Evolutionary conservation across 805 yeast species (phyloP).

Genomic region (Candida orba): DNA sequence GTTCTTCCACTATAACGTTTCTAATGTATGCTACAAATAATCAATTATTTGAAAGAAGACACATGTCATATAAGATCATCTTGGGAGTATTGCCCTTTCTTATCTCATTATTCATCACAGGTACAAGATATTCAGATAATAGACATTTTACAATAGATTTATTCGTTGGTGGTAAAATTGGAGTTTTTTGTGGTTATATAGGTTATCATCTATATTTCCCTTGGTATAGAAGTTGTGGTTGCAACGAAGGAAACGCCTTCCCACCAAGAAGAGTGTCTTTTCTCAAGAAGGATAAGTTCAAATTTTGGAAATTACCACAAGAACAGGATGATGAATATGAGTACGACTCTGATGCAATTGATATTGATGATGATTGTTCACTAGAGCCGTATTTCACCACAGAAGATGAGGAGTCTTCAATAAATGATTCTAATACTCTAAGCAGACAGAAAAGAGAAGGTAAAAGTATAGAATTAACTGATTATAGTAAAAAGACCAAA

Average conservation of each 20-base stretch:
- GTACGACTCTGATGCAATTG: slow-evolving; percentile 6
- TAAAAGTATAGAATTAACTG: neutral
- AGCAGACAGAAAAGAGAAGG: neutral
- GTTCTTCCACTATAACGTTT: slow-evolving; percentile 34
- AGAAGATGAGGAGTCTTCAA: neutral
- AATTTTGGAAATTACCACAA: slow-evolving; percentile 30
- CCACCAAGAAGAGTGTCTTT: slow-evolving; percentile 35
- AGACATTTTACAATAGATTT: slow-evolving; percentile 37
- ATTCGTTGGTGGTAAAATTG: slow-evolving; percentile 32
- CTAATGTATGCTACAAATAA: slow-evolving; percentile 29
- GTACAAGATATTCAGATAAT: slow-evolving; percentile 41
- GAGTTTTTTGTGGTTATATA: slow-evolving; percentile 26
- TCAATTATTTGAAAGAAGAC: slow-evolving; percentile 30
- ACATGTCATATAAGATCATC: slow-evolving; percentile 28
- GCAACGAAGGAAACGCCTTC: slow-evolving; percentile 32
- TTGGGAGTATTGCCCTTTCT: slow-evolving; percentile 29
- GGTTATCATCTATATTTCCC: slow-evolving; percentile 39
- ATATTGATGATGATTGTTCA: slow-evolving; percentile 3
- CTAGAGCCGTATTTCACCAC: neutral
- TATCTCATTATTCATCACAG: slow-evolving; percentile 29
- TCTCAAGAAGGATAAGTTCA: slow-evolving; percentile 13
- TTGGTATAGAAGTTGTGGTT: slow-evolving; percentile 19
- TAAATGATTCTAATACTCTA: neutral
- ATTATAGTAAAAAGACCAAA: neutral
- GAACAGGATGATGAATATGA: slow-evolving; percentile 19